Evolutionary conservation across 192 early-diverging fungal genomes (phyloP), one percentile per base, ranked within the genome.

Genomic region (Hyaloraphidium curvatum): DNA sequence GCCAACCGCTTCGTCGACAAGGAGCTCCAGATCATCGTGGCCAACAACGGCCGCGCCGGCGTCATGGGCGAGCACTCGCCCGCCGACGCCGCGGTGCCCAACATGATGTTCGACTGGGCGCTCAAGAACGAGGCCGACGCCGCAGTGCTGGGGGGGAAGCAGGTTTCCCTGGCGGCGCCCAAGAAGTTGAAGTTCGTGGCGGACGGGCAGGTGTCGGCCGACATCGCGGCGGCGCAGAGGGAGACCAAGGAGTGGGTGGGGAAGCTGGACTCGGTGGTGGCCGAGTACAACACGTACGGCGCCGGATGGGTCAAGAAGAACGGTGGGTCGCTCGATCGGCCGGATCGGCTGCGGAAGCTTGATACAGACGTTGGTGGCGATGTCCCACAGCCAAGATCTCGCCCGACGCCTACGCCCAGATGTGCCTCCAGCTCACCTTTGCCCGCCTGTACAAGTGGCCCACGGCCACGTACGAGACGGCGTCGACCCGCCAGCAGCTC

Each of bases 1-100:
- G 61, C 62, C 50, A 97, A 97, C 65, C 73, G 93, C 28, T 97
- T 91, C 91, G 92, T 88, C 70, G 93, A 97, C 70, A 97, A 97
- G 73, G 68, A 86, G 19, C 69, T 97, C 41, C 85, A 89, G 66
- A 60, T 95, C 28, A 79, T 95, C 37, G 77, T 97, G 28, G 63
- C 84, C 41, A 77, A 60, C 60, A 88, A 77, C 56, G 93, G 88
- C 21, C 79, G 84, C 28, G 74, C 84, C 29, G 93, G 93, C 59
- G 74, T 89, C 52, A 97, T 91, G 64, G 90, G 93, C 40, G 91
- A 97, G 68, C 74, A 76, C 61, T 69, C 66, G 21, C 73, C 68
- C 67, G 71, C 94, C 89, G 93, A 97, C 59, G 93, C 86, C 41
- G 94, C 86, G 9, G 43, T 48, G 5, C 43, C 43, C 11, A 48